These are phyloP conservation scores for Lentinula guzmanii DNA, from an alignment of 768 basidiomycete genomes.

Conservation along the genomic window DNA sequence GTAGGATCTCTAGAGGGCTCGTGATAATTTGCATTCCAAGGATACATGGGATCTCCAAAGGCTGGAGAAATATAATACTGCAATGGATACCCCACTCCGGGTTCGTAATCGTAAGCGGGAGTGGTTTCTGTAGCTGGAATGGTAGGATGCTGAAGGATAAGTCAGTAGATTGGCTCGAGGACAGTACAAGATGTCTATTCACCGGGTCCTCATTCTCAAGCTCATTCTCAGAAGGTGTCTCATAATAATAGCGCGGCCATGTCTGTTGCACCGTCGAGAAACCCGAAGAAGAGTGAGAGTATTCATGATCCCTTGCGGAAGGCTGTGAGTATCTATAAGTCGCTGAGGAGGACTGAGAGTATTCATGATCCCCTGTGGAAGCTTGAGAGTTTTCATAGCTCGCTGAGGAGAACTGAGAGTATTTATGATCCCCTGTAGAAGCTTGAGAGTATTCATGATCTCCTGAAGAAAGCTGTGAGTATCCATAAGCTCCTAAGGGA, in stretches of 20 bases:
- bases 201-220: not conserved
- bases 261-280: too few species aligned
- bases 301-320: too few species aligned
- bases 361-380: not conserved
- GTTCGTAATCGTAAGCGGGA: not conserved
- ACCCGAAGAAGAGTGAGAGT: too few species aligned
- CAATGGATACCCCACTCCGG: not conserved
- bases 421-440: too few species aligned
- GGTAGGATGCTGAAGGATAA: not conserved
- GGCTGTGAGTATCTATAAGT: too few species aligned
- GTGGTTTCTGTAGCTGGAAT: not conserved
- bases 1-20: not conserved
- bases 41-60: not conserved
- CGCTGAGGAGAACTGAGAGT: not conserved
- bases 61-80: not conserved
- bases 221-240: not conserved
- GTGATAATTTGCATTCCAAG: not conserved
- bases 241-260: too few species aligned
- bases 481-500: too few species aligned
- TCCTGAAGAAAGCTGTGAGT: too few species aligned
- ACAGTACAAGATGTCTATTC: not conserved
- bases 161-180: not conserved
- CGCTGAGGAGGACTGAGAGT: not conserved
- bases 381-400: too few species aligned
- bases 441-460: too few species aligned